phyloP scores from a whole-genome alignment of 345 rosid species.

The Pseudoturritis turrita region DNA sequence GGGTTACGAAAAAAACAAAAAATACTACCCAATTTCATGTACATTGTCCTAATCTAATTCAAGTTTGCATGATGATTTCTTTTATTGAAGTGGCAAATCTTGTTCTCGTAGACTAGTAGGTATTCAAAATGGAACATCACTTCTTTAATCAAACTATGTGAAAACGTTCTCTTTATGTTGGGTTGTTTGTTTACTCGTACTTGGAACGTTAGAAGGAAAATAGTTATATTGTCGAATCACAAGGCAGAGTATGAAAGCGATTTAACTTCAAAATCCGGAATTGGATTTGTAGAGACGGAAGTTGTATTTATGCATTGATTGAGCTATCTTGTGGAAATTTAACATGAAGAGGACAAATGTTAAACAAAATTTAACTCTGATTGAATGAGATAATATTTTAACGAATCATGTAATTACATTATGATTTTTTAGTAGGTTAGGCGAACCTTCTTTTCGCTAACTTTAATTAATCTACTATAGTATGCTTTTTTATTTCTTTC shows the following conservation, averaged over 20 bases:
- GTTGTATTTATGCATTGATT: neutral
- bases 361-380: neutral
- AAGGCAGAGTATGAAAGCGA: neutral
- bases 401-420: neutral
- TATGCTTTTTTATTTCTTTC: neutral
- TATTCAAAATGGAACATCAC: neutral
- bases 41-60: neutral
- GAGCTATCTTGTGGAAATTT: neutral
- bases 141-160: neutral
- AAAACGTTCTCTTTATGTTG: neutral
- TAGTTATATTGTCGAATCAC: neutral
- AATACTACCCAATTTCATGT: neutral
- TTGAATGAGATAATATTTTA: neutral
- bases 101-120: constrained; percentile 6
- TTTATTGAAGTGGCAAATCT: neutral
- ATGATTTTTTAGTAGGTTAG: neutral
- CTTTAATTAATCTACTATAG: neutral
- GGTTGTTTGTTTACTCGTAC: neutral
- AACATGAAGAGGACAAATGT: neutral
- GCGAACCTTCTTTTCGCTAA: constrained; percentile 1
- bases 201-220: neutral
- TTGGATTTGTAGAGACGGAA: neutral
- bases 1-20: neutral
- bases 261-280: neutral
- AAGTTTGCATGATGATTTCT: neutral